Evolutionary conservation across 441 rosid species (phyloP).

Genomic region (Cnidoscolus chayamansa): DNA sequence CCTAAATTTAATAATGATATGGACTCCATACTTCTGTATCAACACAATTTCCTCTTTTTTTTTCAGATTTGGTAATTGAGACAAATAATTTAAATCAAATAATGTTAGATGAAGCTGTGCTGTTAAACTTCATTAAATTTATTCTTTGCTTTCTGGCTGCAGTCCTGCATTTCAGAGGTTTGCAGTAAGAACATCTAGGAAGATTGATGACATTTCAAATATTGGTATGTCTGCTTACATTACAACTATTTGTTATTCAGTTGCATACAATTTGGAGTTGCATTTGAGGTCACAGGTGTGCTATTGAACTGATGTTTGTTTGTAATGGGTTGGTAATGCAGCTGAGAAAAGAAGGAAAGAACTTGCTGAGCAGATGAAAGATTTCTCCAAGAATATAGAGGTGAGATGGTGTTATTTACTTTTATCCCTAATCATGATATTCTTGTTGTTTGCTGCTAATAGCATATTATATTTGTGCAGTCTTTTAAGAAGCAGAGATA

Average conservation of each 20-base stretch:
- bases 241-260: no score
- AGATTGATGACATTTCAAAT: conserved; percentile 59
- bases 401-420: conserved; percentile 27
- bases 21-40: background rate
- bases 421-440: background rate
- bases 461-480: conserved; percentile 30
- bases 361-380: conserved; percentile 67
- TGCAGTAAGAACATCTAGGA: conserved; percentile 90
- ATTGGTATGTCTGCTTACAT: conserved; percentile 36
- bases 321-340: conserved; percentile 22
- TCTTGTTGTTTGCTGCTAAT: background rate
- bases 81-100: background rate
- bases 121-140: background rate
- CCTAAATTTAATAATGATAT: no score
- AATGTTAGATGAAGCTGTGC: background rate
- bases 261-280: background rate
- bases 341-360: conserved; percentile 64
- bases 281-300: background rate
- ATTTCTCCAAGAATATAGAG: conserved; percentile 53
- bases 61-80: background rate
- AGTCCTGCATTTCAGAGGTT: conserved; percentile 92
- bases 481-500: conserved; percentile 39
- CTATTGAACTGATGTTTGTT: background rate
- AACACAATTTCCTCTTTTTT: background rate
- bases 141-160: conserved; percentile 12